Percentiles rank a stretch among this genome's conserved stretches.
Conservation (phyloP, 202 grass and related monocot species). For the Schoenoplectus tabernaemontani region DNA sequence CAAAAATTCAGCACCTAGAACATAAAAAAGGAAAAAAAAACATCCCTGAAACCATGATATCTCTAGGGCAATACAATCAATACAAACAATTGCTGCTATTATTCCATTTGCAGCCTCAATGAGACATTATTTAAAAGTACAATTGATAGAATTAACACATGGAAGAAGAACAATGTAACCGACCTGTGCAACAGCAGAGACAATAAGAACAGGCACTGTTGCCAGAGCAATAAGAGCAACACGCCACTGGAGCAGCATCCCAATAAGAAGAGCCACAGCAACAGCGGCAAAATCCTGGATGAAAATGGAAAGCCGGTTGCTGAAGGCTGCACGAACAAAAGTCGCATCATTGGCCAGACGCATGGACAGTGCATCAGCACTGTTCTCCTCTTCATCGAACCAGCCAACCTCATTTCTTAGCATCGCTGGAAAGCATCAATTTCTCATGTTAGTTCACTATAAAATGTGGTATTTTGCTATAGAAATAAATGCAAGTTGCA, state of each 20-base stretch:
- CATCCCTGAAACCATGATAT: no score
- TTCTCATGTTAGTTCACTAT: neutral
- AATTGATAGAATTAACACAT: neutral
- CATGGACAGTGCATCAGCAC: slow-evolving; percentile 83
- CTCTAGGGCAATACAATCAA: neutral
- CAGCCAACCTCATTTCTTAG: slow-evolving; percentile 90
- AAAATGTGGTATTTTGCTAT: neutral
- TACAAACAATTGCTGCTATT: slow-evolving; percentile 1
- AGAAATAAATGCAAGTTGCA: neutral
- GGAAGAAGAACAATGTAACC: neutral
- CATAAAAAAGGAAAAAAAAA: no score
- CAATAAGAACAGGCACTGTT: slow-evolving; percentile 77
- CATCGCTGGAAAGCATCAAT: slow-evolving; percentile 43
- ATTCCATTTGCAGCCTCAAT: neutral
- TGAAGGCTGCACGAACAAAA: slow-evolving; percentile 91
- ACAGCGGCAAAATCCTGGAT: slow-evolving; percentile 89
- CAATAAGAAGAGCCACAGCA: slow-evolving; percentile 80
- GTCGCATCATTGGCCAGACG: slow-evolving; percentile 96
- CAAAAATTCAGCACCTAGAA: no score
- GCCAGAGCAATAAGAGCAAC: slow-evolving; percentile 92
- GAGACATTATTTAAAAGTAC: neutral
- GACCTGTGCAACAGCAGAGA: slow-evolving; percentile 98
- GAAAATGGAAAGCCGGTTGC: slow-evolving; percentile 94
- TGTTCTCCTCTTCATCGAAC: slow-evolving; percentile 98
- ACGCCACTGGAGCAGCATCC: slow-evolving; percentile 77